A percentile compares a stretch with the other conserved stretches of the same genome.
Conservation (phyloP, 2,329 filamentous ascomycete species). For the Aspergillus hiratsukae region DNA sequence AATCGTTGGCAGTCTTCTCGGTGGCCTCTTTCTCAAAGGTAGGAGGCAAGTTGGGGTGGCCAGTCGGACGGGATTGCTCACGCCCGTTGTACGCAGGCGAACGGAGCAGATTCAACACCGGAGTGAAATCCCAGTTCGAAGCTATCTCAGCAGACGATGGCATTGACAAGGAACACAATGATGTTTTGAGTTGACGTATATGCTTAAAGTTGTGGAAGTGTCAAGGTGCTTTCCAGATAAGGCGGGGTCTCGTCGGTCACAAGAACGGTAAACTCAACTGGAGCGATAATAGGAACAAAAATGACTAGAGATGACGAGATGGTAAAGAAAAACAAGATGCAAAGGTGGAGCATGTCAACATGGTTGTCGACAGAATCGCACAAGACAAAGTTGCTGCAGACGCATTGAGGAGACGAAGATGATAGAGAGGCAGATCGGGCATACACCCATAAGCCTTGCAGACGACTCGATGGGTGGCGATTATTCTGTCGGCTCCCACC, state of each 20-base stretch:
- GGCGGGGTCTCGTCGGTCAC: conserved; percentile 2
- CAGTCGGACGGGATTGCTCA: conserved; percentile 7
- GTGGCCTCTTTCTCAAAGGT: conserved; percentile 6
- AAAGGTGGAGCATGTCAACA: conserved; percentile 14
- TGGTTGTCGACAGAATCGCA: conserved; percentile 15
- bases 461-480: conserved; percentile 15
- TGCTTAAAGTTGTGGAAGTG: neutral
- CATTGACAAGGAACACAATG: conserved; percentile 25
- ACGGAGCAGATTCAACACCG: conserved; percentile 42
- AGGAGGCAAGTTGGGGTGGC: conserved; percentile 9
- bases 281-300: conserved; percentile 2
- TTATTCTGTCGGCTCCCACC: conserved; percentile 5
- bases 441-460: conserved; percentile 3
- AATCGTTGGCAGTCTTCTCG: conserved; percentile 7
- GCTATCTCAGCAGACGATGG: conserved; percentile 20
- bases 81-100: conserved; percentile 23
- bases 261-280: neutral
- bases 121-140: conserved; percentile 43
- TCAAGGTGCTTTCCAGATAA: neutral
- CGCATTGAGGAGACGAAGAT: conserved; percentile 7
- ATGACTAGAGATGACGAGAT: conserved; percentile 3
- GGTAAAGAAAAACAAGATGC: neutral
- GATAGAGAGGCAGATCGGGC: conserved; percentile 1
- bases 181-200: neutral
- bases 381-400: conserved; percentile 7